A percentile compares a stretch with the other conserved stretches of the same genome.
Evolutionary conservation across 2,329 filamentous ascomycete species (phyloP).

Genomic region (Huntiella omanensis): DNA sequence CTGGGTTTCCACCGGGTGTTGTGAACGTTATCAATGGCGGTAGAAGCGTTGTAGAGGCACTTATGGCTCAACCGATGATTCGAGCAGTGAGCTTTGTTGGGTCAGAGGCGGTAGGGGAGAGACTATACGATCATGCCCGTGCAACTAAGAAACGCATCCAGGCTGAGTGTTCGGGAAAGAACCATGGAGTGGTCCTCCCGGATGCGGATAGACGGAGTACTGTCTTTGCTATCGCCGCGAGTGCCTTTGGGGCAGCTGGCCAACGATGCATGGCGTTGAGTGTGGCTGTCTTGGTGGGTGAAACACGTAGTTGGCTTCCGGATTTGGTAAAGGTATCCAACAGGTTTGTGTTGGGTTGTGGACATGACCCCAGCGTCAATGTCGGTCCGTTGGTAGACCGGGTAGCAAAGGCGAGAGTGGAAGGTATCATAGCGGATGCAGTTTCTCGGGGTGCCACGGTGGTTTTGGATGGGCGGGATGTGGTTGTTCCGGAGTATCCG

Average conservation of each 20-base stretch:
- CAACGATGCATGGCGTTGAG: slow-evolving; percentile 43
- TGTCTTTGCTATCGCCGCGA: slow-evolving; percentile 29
- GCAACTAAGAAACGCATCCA: slow-evolving; percentile 46
- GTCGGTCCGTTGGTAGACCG: slow-evolving; percentile 14
- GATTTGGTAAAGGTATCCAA: slow-evolving; percentile 45
- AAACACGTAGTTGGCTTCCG: slow-evolving; percentile 35
- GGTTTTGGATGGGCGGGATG: slow-evolving; percentile 14
- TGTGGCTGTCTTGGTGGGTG: slow-evolving; percentile 43
- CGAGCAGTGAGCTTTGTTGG: slow-evolving; percentile 65
- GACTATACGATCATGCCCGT: slow-evolving; percentile 53
- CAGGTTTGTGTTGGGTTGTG: slow-evolving; percentile 21
- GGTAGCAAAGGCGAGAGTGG: slow-evolving; percentile 13
- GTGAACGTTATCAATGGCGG: slow-evolving; percentile 52
- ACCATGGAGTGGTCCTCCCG: slow-evolving; percentile 42
- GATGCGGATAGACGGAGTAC: slow-evolving; percentile 46
- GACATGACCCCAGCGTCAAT: slow-evolving; percentile 12
- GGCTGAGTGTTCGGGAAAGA: slow-evolving; percentile 50
- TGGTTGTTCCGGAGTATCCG: slow-evolving; percentile 13
- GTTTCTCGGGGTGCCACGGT: slow-evolving; percentile 14
- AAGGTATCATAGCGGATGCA: slow-evolving; percentile 13
- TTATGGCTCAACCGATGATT: slow-evolving; percentile 48
- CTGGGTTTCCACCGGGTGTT: slow-evolving; percentile 57
- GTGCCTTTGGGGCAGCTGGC: slow-evolving; percentile 33
- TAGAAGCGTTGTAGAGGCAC: slow-evolving; percentile 39
- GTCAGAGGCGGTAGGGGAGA: slow-evolving; percentile 47